Conservation (phyloP, 306 rosid species). For the Lithocarpus polystachyus region DNA sequence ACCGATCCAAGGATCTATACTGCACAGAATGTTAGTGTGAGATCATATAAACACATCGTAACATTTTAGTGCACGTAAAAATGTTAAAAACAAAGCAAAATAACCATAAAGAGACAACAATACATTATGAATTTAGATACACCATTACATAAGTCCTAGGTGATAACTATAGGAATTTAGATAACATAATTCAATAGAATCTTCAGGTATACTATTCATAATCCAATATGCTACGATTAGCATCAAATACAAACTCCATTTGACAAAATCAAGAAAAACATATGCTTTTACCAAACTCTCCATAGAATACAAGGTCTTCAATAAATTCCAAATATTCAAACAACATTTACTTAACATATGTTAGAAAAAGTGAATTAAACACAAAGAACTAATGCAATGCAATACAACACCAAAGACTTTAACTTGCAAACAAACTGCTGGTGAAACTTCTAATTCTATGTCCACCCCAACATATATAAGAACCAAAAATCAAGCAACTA, state of each 20-base stretch:
- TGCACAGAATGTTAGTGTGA: too few species aligned
- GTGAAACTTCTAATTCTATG: not conserved
- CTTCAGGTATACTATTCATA: too few species aligned
- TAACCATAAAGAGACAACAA: too few species aligned
- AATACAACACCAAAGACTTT: not conserved
- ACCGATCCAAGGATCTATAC: too few species aligned
- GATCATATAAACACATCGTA: too few species aligned
- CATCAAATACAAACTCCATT: conserved; percentile 33
- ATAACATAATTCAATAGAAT: too few species aligned
- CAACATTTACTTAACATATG: not conserved
- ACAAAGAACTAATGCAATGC: conserved; percentile 5
- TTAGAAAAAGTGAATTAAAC: not conserved
- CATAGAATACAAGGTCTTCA: not conserved
- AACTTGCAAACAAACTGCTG: not conserved
- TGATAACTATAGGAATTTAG: too few species aligned
- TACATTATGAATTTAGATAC: too few species aligned
- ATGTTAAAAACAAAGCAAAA: too few species aligned
- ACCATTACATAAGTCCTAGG: too few species aligned
- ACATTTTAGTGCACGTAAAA: too few species aligned
- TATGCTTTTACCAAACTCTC: not conserved
- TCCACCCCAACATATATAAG: not conserved
- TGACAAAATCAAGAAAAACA: conserved; percentile 14
- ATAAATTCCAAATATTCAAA: conserved; percentile 9
- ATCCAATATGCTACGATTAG: too few species aligned
- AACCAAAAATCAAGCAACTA: not conserved